Base-by-base conservation (phyloP, 805 yeast genomes). In the Saturnispora bothae region DNA sequence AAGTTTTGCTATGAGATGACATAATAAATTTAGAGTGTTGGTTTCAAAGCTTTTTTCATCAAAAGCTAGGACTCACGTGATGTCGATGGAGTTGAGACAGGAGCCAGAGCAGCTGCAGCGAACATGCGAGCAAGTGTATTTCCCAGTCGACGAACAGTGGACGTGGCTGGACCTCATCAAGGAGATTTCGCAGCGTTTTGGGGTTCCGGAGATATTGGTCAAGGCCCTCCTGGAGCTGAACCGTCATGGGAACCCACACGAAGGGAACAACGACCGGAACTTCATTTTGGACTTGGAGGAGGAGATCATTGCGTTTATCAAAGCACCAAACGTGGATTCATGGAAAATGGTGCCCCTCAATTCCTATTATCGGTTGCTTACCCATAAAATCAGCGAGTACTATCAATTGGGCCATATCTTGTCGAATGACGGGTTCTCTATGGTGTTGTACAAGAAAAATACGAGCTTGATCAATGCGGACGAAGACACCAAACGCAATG, bases 341-440 rank as follows among this genome's bases (percentile, higher is more conserved):
- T 48, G 61, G 64, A 59, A 64, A 44, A 51, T 72, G 50, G 63
- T 63, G 28, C 71, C 81, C 5, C 68, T 75, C 68, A 81, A 81
- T 53, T 76, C 85, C 3, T 81, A 76, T 53, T 76, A 73, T 46
- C 60, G 89, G 46, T 60, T 82, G 33, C 57, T 82, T 38, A 68
- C 80, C 0, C 88, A 82, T 54, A 81, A 78, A 46, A 59, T 79
- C 26, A 83, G 86, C 4, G 79, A 75, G 28, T 78, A 78, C 52
- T 77, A 78, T 49, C 60, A 65, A 18, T 53, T 80, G 40, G 76
- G 75, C 31, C 88, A 81, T 49, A 66, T 66, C 7, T 46, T 68
- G 32, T 58, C 73, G 10, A 71, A 66, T 46, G 76, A 69, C 42
- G 76, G 75, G 8, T 60, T 61, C 36, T 66, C 75, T 12, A 61